Evolutionary conservation across 192 early-diverging fungal genomes (phyloP), one percentile per base, ranked within the genome.

Genomic region (Backusella australiensis): DNA sequence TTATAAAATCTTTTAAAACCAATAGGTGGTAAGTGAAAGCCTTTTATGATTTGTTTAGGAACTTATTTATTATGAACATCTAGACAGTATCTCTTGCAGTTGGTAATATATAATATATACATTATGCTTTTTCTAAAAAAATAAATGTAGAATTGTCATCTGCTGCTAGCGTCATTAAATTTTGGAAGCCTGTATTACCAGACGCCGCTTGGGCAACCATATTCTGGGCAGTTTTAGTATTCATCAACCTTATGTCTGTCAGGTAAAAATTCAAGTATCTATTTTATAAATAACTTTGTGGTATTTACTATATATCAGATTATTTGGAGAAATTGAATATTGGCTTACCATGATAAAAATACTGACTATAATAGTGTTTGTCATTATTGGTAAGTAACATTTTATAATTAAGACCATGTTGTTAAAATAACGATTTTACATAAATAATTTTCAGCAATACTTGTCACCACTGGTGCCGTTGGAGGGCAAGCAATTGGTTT

Each of bases 331-430:
- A 80, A 78, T 89, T 6, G 94, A 95, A 78, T 98, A 94, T 80
- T 92, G 92, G 92, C 87, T 98, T 77, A 86, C 91, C 5, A 46
- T 91, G n/a, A 84, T 94, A 83, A 98, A 98, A 83, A 89, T 98
- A 67, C 72, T 94, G 17, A 89, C 93, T 1, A 90, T 96, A 44
- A 67, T 94, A 34, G 81, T 95, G 39, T 97, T 98, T 77, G 85
- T 96, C 65, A 84, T 96, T 68, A 84, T 96, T 49, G 93, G 90
- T 63, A 87, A 95, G 72, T 71, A 19, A 1, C 6, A 19, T 6
- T n/a, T n/a, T 49, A n/a, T n/a, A n/a, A 1, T 49, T 6, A 49
- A 49, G 46, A 0, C 5, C 6, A 0, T 38, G 14, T 14, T 26
- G 12, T n/a, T 38, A 71, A 32, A 26, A 9, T 44, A 4, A 32